phyloP scores from a whole-genome alignment of 192 early-diverging fungal species.

The Coemansia sp. region DNA sequence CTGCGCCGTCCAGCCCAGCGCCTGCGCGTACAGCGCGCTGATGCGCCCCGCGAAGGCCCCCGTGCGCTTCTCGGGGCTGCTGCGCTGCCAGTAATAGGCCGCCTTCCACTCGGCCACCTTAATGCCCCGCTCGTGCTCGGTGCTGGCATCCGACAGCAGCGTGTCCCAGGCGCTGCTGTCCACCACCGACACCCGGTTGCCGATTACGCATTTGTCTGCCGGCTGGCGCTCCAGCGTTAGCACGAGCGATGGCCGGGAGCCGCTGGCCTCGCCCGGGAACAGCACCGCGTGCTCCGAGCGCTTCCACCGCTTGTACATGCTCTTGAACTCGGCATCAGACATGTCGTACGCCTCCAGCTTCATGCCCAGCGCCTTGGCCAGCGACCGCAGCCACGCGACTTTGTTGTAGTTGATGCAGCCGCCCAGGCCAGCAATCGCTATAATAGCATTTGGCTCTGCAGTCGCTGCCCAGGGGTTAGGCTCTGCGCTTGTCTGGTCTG shows the following conservation, averaged over 20 bases:
- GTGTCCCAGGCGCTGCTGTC: conserved; percentile 24
- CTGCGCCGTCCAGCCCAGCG: conserved; percentile 32
- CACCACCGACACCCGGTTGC: conserved; percentile 10
- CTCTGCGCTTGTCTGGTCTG: too few relatives aligned
- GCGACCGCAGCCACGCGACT: neutral
- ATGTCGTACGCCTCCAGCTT: neutral
- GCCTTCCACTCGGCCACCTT: conserved; percentile 20
- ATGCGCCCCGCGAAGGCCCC: neutral
- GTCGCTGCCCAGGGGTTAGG: too few relatives aligned
- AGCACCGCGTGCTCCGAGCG: neutral
- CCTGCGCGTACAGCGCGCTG: conserved; percentile 16
- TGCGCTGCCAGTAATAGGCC: conserved; percentile 11
- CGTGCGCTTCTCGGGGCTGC: neutral
- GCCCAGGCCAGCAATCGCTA: neutral
- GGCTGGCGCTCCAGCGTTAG: neutral
- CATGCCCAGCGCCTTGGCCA: neutral
- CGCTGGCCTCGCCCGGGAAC: neutral
- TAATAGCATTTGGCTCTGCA: too few relatives aligned
- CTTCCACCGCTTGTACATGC: neutral
- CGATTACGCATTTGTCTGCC: neutral
- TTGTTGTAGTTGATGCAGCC: neutral
- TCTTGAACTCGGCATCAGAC: neutral
- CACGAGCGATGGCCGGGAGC: neutral
- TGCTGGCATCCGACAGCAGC: conserved; percentile 21
- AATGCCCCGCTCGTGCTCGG: conserved; percentile 8